Conservation (phyloP, 306 rosid species). For the Echinosophora koreensis region DNA sequence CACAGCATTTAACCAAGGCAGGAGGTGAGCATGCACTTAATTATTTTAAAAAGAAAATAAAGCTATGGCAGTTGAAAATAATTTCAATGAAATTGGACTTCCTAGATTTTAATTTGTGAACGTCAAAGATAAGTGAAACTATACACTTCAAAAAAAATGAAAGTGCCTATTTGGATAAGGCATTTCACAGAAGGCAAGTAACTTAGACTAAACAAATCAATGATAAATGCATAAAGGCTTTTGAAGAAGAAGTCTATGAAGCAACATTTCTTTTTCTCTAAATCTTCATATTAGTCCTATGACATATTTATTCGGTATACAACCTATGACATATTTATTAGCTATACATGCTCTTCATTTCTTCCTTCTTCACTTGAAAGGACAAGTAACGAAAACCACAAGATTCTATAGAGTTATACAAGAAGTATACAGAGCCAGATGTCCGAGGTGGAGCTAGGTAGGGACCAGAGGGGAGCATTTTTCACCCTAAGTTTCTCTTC, state of each 20-base stretch:
- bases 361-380: background rate
- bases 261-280: slow-evolving; percentile 25
- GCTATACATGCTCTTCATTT: background rate
- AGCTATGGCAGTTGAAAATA: slow-evolving; percentile 11
- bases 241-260: slow-evolving; percentile 30
- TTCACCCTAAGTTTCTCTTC: background rate
- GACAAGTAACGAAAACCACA: slow-evolving; percentile 14
- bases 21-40: background rate
- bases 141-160: background rate
- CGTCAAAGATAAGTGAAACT: slow-evolving; percentile 27
- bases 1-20: slow-evolving; percentile 20
- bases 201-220: background rate
- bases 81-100: background rate
- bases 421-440: background rate
- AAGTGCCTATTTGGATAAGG: slow-evolving; percentile 11
- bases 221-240: slow-evolving; percentile 13
- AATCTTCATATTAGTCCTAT: background rate
- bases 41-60: slow-evolving; percentile 15
- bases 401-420: slow-evolving; percentile 12
- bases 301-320: too few relatives aligned
- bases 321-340: background rate
- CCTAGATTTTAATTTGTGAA: slow-evolving; percentile 30
- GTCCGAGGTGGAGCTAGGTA: background rate
- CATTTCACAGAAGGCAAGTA: slow-evolving; percentile 5
- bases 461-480: background rate